phyloP scores from a whole-genome alignment of 768 basidiomycete species.

The Suillus subalutaceus region DNA sequence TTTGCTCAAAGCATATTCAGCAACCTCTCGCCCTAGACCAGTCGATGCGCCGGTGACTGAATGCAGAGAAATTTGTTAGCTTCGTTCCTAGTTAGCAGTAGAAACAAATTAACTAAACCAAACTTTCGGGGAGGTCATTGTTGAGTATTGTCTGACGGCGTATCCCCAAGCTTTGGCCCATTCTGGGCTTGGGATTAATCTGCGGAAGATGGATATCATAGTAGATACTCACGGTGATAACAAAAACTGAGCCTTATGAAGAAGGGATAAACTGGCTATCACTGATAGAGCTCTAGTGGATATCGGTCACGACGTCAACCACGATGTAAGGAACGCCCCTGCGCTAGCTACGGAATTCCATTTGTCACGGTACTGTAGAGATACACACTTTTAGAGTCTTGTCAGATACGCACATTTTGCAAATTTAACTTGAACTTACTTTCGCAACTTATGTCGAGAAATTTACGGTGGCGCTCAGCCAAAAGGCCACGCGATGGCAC shows the following conservation, averaged over 20 bases:
- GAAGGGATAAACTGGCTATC: background rate
- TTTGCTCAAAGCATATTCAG: slow-evolving; percentile 36
- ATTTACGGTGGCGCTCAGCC: too few relatives aligned
- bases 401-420: too few relatives aligned
- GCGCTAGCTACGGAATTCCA: too few relatives aligned
- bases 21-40: slow-evolving; percentile 41
- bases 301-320: background rate
- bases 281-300: background rate
- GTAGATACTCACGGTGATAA: background rate
- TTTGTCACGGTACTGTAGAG: too few relatives aligned
- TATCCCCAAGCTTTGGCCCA: background rate
- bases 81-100: background rate
- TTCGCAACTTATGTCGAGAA: too few relatives aligned
- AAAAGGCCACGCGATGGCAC: too few relatives aligned
- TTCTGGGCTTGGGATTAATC: background rate
- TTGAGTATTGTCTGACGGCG: slow-evolving; percentile 8
- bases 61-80: background rate
- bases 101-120: slow-evolving; percentile 24
- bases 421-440: too few relatives aligned
- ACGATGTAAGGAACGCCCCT: background rate
- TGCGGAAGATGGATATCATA: background rate
- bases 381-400: too few relatives aligned
- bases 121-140: slow-evolving; percentile 17
- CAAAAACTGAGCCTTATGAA: background rate
- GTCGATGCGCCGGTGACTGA: slow-evolving; percentile 45